phyloP scores from a whole-genome alignment of 306 rosid species.

The Acacia melanoxylon region DNA sequence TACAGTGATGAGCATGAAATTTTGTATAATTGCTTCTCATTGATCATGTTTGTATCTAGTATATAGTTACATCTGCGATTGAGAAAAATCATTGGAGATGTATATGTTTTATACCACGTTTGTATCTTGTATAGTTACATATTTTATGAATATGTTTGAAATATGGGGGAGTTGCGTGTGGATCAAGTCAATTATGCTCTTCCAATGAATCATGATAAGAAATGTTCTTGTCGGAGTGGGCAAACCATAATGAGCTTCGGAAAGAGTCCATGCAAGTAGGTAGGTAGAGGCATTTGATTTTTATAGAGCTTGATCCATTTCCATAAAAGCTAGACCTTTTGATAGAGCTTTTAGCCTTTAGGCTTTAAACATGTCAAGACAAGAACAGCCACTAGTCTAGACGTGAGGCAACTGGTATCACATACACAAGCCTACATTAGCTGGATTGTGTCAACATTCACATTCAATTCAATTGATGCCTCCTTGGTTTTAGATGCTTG shows the following conservation, averaged over 20 bases:
- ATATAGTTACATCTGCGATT: not conserved
- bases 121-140: not conserved
- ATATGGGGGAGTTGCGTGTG: not conserved
- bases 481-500: not conserved
- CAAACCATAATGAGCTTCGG: not conserved
- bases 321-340: too few species aligned
- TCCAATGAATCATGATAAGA: not conserved
- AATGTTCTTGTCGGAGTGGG: not conserved
- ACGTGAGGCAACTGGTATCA: too few species aligned
- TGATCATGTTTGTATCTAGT: constrained; percentile 28
- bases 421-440: not conserved
- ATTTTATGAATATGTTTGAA: not conserved
- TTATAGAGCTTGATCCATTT: too few species aligned
- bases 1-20: constrained; percentile 44
- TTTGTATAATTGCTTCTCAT: constrained; percentile 36
- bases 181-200: not conserved
- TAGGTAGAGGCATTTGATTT: not conserved
- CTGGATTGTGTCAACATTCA: not conserved
- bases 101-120: constrained; percentile 4
- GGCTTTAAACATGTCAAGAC: not conserved
- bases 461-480: not conserved
- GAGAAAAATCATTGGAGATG: constrained; percentile 19
- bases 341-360: not conserved
- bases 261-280: constrained; percentile 1
- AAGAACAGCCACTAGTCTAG: not conserved